Base-by-base conservation (phyloP, 371 early-diverging fungal species). In the Coemansia sp. region DNA sequence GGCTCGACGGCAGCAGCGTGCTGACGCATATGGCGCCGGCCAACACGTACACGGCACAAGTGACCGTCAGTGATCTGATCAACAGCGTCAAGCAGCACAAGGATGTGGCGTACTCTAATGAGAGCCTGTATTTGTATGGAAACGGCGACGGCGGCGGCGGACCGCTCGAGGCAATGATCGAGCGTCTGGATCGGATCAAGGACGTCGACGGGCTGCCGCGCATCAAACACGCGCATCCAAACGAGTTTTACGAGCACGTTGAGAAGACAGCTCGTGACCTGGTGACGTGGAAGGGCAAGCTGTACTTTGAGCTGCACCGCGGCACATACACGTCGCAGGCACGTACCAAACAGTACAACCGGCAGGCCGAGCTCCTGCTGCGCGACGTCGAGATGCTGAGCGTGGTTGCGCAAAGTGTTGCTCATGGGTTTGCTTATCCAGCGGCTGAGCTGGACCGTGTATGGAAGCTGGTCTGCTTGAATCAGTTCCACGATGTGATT, bases 91-190 rank as follows among this genome's bases (percentile, higher is more conserved):
- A 71, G 59, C 92, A 92, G 69, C 90, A 97, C 80, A 85, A 85
- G 59, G 95, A 97, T 67, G 83, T 89, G 45, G 87, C 83, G 5
- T 90, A 87, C 80, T 84, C 86, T n/a, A 93, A 93, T 69, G 83
- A 90, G 53, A 90, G 91, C 66, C 78, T 98, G 22, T 71, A 94
- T 53, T 86, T 95, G 2, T 97, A 89, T 72, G 98, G 98, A 27
- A 88, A 95, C 77, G 99, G 99, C 40, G 99, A 98, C 80, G 99
- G 99, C 54, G 99, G 98, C 7, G 97, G 96, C 53, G 98, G 98
- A 1, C 96, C 98, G 0, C 83, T 89, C 0, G 81, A 85, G 13
- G 88, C 82, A 39, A 95, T 95, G 96, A 67, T 94, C 22, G 95
- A 95, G 77, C 85, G 97, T 58, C 66, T 96, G 39, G 55, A 80